phyloP scores from a whole-genome alignment of 495 filamentous ascomycete species.

The Clavariopsis aquatica region DNA sequence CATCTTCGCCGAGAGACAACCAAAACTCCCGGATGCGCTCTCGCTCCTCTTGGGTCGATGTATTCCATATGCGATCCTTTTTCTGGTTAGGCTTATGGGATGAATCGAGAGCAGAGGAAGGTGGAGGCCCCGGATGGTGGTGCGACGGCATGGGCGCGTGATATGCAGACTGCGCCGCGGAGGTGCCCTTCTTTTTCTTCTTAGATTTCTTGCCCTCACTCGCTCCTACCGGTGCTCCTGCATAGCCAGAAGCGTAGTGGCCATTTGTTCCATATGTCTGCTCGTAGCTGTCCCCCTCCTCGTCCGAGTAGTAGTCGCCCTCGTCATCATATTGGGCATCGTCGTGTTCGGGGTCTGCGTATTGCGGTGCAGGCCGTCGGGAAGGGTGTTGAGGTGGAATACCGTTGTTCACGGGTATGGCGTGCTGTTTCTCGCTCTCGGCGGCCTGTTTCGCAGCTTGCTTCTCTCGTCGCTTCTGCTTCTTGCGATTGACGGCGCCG shows the following conservation, averaged over 20 bases:
- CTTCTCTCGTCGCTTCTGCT: constrained; percentile 68
- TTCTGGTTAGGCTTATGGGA: constrained; percentile 25
- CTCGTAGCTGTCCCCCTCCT: constrained; percentile 39
- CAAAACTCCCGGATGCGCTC: constrained; percentile 98
- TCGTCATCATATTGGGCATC: constrained; percentile 47
- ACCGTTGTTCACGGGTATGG: constrained; percentile 34
- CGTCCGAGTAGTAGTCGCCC: constrained; percentile 49
- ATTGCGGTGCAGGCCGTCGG: constrained; percentile 30
- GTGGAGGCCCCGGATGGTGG: constrained; percentile 35
- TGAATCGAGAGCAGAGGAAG: constrained; percentile 38
- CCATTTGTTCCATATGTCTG: constrained; percentile 34
- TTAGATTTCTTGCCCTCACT: constrained; percentile 59
- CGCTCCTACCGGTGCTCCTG: neutral
- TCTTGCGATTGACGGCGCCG: constrained; percentile 76
- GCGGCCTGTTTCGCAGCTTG: constrained; percentile 66
- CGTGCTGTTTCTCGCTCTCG: constrained; percentile 49
- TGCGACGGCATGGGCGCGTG: constrained; percentile 28
- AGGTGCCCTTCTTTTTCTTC: constrained; percentile 62
- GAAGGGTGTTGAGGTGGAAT: constrained; percentile 24
- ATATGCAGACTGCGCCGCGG: constrained; percentile 31
- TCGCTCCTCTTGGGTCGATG: constrained; percentile 85
- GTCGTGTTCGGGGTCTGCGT: constrained; percentile 41
- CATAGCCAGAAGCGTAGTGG: constrained; percentile 29
- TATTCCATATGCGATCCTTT: constrained; percentile 96
- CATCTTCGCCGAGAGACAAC: constrained; percentile 92